A percentile compares a stretch with the other conserved stretches of the same genome.
Conservation (phyloP, 768 basidiomycete genomes). For the Boletus sp. region DNA sequence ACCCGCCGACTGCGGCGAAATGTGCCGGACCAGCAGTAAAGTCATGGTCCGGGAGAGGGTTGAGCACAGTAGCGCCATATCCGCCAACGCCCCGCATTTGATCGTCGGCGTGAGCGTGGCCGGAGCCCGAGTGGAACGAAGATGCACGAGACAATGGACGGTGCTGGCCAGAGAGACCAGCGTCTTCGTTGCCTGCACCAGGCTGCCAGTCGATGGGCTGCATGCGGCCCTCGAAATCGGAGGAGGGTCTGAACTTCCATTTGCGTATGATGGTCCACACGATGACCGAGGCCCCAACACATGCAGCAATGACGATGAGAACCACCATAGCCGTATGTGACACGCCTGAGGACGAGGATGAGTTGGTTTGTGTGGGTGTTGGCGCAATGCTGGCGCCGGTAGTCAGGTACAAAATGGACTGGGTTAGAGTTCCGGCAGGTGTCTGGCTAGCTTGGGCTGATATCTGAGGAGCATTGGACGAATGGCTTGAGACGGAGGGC, state of each 20-base stretch:
- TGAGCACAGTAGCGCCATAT: conserved; percentile 31
- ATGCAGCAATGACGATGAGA: conserved; percentile 68
- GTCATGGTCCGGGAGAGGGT: conserved; percentile 68
- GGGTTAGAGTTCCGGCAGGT: conserved; percentile 40
- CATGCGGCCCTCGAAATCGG: conserved; percentile 79
- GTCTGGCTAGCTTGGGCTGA: conserved; percentile 23
- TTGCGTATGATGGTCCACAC: conserved; percentile 91
- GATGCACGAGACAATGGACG: conserved; percentile 58
- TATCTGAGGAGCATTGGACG: conserved; percentile 15
- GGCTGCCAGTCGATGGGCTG: conserved; percentile 89
- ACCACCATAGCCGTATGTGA: conserved; percentile 50
- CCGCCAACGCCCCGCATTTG: conserved; percentile 31
- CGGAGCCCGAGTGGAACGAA: conserved; percentile 61
- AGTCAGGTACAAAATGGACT: conserved; percentile 47
- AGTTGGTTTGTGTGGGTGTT: conserved; percentile 21
- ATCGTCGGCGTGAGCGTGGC: conserved; percentile 36
- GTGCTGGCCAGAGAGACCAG: conserved; percentile 45
- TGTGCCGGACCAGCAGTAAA: conserved; percentile 62
- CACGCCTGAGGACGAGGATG: conserved; percentile 36
- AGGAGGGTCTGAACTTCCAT: conserved; percentile 84
- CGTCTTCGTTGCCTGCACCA: conserved; percentile 43
- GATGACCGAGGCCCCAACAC: conserved; percentile 64
- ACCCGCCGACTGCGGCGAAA: conserved; percentile 71
- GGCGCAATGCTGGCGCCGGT: conserved; percentile 11
- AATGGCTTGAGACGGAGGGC: conserved; percentile 14